Evolutionary conservation across 768 basidiomycete species (phyloP).

Genomic region (Phanerodontia chrysosporium): DNA sequence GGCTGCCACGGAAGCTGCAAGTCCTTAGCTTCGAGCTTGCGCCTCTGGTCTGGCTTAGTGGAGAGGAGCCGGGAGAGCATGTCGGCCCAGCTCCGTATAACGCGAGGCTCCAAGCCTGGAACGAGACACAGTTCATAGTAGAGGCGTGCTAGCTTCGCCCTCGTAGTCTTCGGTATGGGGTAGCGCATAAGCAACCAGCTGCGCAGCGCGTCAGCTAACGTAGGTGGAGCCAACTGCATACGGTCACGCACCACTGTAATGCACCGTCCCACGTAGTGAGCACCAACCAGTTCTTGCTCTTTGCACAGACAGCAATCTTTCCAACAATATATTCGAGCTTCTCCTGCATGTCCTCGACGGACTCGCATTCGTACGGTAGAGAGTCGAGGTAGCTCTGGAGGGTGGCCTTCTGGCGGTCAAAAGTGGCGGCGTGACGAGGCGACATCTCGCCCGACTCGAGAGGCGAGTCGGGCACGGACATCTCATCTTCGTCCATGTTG

Average conservation of each 20-base stretch:
- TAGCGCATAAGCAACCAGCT: conserved; percentile 85
- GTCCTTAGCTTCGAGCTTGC: conserved; percentile 64
- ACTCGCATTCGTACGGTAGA: conserved; percentile 71
- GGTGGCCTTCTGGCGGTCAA: conserved; percentile 56
- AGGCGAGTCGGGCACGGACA: conserved; percentile 43
- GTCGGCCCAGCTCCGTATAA: conserved; percentile 72
- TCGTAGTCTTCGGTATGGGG: conserved; percentile 63
- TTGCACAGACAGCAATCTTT: conserved; percentile 66
- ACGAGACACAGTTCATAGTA: conserved; percentile 78
- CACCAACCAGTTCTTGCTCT: conserved; percentile 69
- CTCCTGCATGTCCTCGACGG: conserved; percentile 64
- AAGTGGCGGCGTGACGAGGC: conserved; percentile 25
- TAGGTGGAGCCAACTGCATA: background rate
- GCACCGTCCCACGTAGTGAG: conserved; percentile 76
- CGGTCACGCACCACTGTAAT: conserved; percentile 60
- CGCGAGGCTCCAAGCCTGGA: conserved; percentile 70
- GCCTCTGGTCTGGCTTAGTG: conserved; percentile 58
- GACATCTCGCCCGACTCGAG: conserved; percentile 27
- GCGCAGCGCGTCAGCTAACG: background rate
- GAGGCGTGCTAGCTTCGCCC: conserved; percentile 66
- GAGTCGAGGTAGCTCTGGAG: conserved; percentile 64
- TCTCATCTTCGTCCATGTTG: conserved; percentile 58
- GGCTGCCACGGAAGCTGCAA: conserved; percentile 70
- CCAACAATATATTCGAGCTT: conserved; percentile 66
- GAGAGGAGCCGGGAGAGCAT: conserved; percentile 70